Evolutionary conservation across 1,139 yeast genomes (phyloP), one percentile per base, ranked within the genome.

Genomic region (Geotrichum citri-aurantii): DNA sequence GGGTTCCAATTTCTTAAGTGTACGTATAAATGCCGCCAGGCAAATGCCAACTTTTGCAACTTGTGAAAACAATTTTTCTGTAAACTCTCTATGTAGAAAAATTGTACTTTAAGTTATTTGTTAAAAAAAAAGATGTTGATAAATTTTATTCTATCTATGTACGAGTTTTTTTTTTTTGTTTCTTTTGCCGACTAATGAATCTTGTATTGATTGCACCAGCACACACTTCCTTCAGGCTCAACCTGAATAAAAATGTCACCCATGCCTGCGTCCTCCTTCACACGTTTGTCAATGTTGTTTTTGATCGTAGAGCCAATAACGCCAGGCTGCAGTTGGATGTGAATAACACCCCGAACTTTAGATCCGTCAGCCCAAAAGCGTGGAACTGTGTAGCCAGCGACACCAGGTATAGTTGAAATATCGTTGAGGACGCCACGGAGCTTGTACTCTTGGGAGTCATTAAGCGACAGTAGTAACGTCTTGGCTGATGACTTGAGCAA

Each of bases 331-430:
- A 85, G 79, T 69, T 86, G 95, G 19, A 88, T 77, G 68, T 88
- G 95, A 14, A 88, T 78, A 62, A 73, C 71, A 8, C 77, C 77
- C 3, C 75, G 69, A 53, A 68, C 69, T 49, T 76, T 74, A 46
- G 75, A 73, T 17, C 81, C 81, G 55, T 81, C 81, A 4, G 93
- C 89, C 98, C 98, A 92, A 71, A 92, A 92, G 64, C 96, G 77
- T 1, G 97, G 97, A 0, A 92, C 88, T 0, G 95, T 83, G 66
- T 89, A 88, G 1, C 96, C 85, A 54, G 85, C 82, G 1, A 93
- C 88, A 1, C 98, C 98, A 10, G 88, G 85, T 14, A 89, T 80
- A 17, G 80, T 76, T 4, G 85, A 76, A 3, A 92, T 78, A 59
- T 88, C 93, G 62, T 82, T 81, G 48, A 93, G 76, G 0, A 86